Base-by-base conservation (phyloP, 805 yeast genomes). In the Yarrowia divulgata region DNA sequence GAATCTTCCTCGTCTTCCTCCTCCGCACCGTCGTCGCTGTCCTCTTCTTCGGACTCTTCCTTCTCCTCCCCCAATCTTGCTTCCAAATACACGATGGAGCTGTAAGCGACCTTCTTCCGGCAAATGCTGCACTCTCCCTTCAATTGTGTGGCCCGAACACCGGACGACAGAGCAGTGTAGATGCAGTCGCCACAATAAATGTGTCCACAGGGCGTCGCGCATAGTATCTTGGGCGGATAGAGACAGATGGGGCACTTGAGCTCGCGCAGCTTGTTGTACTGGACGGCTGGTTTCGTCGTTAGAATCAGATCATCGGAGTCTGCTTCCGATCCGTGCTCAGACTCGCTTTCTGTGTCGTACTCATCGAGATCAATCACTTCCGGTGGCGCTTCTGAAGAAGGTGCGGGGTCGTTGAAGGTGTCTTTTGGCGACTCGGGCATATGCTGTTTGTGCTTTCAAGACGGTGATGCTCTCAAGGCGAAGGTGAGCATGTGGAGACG, bases 121-220 rank as follows among this genome's bases (percentile, higher is more conserved):
- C 60, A 54, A 18, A 54, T 23, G 16, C 60, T 54, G 45, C 60
- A 54, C 18, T 54, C 45, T 19, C 60, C 60, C 9, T 13, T 39
- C 14, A 8, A 1, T 14, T 19, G 12, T 7, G 45, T 54, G 19
- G 60, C 60, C 23, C 60, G 60, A 8, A 54, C 45, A 3, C 60
- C 45, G 9, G 60, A 37, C 34, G 60, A 54, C 13, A 54, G 34
- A 1, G 60, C 60, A 0, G 19, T 37, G 39, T 39, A 54, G 29
- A 54, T 35, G 10, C 60, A 54, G 8, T 54, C 45, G 3, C 35
- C 60, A 23, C 60, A 54, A 32, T 54, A 54, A 23, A 54, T 54
- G 34, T 54, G 60, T 13, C 60, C 60, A 54, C 60, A 54, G 23
- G 60, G 60, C 10, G 60, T 54, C 18, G 39, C 60, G 39, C 60